A percentile compares a stretch with the other conserved stretches of the same genome.
phyloP scores from a whole-genome alignment of 2,329 filamentous ascomycete genomes.

The Ceratocystis smalleyi region DNA sequence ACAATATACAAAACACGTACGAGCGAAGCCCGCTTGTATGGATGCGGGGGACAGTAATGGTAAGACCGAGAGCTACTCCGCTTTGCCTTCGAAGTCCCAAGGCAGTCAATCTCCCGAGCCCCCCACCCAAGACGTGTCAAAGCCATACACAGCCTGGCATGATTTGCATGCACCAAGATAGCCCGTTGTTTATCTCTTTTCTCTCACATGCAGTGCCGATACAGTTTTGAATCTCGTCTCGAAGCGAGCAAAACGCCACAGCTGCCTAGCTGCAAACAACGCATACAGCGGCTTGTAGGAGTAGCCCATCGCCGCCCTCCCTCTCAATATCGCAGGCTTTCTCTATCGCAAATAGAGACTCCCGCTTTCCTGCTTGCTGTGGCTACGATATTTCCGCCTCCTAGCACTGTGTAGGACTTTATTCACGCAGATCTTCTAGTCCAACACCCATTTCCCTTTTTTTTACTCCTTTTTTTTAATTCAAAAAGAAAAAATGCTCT shows the following conservation, averaged over 20 bases:
- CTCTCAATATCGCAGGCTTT: not conserved
- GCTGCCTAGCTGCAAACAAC: not conserved
- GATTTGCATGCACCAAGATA: not conserved
- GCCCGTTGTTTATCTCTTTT: not conserved
- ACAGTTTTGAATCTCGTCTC: slow-evolving; percentile 2
- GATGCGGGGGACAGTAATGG: no score
- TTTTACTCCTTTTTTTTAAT: no score
- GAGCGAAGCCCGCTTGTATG: no score
- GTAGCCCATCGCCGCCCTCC: not conserved
- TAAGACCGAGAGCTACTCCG: no score
- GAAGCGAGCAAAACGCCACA: slow-evolving; percentile 1
- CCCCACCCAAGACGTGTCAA: not conserved
- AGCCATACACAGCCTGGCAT: not conserved
- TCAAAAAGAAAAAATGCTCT: not conserved
- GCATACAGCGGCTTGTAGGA: not conserved
- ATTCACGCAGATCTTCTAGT: not conserved
- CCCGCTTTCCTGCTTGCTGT: not conserved
- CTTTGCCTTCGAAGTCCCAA: not conserved
- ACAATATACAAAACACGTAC: not conserved
- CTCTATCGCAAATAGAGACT: not conserved
- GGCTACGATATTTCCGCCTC: not conserved
- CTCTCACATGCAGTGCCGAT: not conserved
- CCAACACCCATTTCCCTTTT: no score
- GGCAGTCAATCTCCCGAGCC: not conserved
- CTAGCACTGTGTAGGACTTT: not conserved